phyloP scores from a whole-genome alignment of 768 basidiomycete genomes.

The Tricholoma sp. region DNA sequence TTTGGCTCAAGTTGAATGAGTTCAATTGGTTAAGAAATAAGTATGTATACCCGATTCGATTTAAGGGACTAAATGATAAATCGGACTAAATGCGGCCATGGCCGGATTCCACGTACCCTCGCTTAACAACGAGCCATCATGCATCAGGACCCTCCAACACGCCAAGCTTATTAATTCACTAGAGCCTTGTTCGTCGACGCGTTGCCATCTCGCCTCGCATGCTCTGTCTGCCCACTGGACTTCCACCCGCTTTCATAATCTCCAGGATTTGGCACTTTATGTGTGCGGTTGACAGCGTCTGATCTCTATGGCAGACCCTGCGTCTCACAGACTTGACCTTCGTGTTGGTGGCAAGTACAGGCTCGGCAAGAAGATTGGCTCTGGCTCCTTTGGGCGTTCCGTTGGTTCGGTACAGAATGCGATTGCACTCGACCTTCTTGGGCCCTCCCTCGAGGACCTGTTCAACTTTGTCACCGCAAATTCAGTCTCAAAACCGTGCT shows the following conservation, averaged over 20 bases:
- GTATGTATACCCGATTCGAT: too few relatives aligned
- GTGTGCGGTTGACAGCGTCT: background rate
- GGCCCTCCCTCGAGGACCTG: slow-evolving; percentile 82
- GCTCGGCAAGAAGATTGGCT: slow-evolving; percentile 79
- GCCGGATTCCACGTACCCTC: too few relatives aligned
- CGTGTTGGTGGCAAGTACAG: slow-evolving; percentile 94
- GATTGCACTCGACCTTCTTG: slow-evolving; percentile 95
- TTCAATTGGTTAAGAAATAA: too few relatives aligned
- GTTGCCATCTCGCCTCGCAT: background rate
- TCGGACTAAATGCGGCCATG: too few relatives aligned
- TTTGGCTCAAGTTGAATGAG: too few relatives aligned
- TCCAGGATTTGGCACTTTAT: background rate
- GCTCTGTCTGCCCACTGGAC: background rate
- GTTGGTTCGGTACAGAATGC: slow-evolving; percentile 93
- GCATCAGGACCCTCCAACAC: too few relatives aligned
- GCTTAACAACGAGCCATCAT: too few relatives aligned
- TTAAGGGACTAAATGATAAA: too few relatives aligned
- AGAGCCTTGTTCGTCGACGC: background rate
- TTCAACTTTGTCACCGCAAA: slow-evolving; percentile 55
- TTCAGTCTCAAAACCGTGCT: slow-evolving; percentile 40
- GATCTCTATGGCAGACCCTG: slow-evolving; percentile 62
- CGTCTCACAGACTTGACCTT: slow-evolving; percentile 73
- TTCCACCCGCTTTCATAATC: background rate
- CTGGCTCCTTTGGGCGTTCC: slow-evolving; percentile 33
- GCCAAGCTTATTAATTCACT: background rate